A percentile compares a stretch with the other conserved stretches of the same genome.
phyloP scores from a whole-genome alignment of 202 grass and related monocot genomes.

The Setaria viridis region DNA sequence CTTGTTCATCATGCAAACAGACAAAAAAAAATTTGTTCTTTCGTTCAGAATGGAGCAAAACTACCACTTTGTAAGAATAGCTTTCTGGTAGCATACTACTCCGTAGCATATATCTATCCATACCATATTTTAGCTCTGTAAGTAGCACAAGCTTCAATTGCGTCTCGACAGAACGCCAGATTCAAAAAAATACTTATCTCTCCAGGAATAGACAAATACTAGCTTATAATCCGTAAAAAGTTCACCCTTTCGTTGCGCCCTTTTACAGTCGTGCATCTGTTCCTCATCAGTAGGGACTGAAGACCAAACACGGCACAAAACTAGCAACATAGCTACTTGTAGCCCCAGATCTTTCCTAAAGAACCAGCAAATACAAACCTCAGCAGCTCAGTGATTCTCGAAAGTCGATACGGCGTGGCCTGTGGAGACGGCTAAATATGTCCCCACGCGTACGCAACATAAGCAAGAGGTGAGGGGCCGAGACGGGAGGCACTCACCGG shows the following conservation, averaged over 20 bases:
- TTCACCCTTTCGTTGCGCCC: too few species aligned
- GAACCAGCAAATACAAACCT: not conserved
- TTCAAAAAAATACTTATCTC: not conserved
- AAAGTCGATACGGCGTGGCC: not conserved
- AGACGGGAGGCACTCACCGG: constrained; percentile 24
- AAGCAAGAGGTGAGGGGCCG: not conserved
- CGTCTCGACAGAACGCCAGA: not conserved
- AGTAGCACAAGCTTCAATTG: not conserved
- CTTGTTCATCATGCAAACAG: not conserved
- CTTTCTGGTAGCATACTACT: not conserved
- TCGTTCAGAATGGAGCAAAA: not conserved
- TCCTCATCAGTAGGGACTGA: not conserved
- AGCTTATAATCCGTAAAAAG: not conserved
- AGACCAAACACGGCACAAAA: not conserved
- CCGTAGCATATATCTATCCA: not conserved
- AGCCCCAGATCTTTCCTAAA: constrained; percentile 16
- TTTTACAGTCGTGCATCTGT: not conserved
- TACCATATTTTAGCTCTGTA: not conserved
- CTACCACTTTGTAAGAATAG: not conserved
- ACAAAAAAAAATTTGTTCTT: not conserved
- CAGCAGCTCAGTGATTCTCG: not conserved
- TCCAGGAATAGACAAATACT: not conserved
- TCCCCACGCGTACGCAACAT: not conserved
- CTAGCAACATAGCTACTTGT: not conserved
- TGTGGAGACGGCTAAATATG: not conserved